Evolutionary conservation across 164 flowering plant genomes (phyloP).

Genomic region (Cinnamomum micranthum): DNA sequence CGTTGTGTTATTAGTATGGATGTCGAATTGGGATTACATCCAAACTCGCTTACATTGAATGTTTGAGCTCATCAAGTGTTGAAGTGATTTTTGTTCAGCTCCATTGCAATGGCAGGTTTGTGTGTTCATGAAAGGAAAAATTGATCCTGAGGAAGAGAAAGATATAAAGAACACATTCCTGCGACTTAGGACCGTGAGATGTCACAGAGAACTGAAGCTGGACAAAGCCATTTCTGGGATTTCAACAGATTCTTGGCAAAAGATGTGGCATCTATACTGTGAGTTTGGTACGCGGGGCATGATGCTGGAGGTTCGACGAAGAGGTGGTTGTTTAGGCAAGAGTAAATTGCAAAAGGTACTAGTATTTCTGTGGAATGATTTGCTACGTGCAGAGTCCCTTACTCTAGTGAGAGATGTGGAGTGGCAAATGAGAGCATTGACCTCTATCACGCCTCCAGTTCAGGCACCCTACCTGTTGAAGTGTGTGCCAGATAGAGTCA

Average conservation of each 20-base stretch:
- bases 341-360: conserved; percentile 24
- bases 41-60: too few species aligned
- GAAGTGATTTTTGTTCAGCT: neutral
- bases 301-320: conserved; percentile 43
- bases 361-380: conserved; percentile 64
- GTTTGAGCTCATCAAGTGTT: neutral
- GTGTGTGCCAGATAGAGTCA: conserved; percentile 87
- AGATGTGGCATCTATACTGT: conserved; percentile 65
- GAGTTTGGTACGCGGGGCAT: conserved; percentile 85
- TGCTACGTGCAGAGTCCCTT: conserved; percentile 71
- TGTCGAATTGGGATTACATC: too few species aligned
- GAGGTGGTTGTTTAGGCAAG: conserved; percentile 43
- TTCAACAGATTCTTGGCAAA: conserved; percentile 47
- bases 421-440: conserved; percentile 35
- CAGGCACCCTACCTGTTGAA: conserved; percentile 85
- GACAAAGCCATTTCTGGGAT: conserved; percentile 40
- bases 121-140: conserved; percentile 39
- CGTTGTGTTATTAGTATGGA: too few species aligned
- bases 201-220: conserved; percentile 71
- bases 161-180: conserved; percentile 23
- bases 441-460: conserved; percentile 85
- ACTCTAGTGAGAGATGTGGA: conserved; percentile 36
- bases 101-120: conserved; percentile 49
- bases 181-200: conserved; percentile 44
- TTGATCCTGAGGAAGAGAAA: conserved; percentile 15